Percentiles rank a stretch among this genome's conserved stretches.
Evolutionary conservation across 768 basidiomycete species (phyloP).

Genomic region (Kwoniella pini): DNA sequence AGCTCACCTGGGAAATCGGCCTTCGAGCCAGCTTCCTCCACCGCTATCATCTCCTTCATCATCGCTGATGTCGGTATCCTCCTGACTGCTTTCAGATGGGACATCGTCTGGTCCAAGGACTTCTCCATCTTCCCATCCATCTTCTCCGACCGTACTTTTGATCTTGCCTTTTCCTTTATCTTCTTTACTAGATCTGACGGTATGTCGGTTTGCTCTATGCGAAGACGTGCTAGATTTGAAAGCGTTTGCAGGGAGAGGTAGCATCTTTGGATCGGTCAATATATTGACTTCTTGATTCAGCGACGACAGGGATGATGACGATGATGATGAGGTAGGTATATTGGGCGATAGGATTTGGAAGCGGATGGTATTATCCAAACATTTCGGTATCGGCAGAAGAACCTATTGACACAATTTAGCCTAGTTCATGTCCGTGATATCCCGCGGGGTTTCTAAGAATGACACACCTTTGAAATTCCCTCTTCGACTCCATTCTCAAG

Average conservation of each 20-base stretch:
- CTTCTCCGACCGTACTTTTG: slow-evolving; percentile 17
- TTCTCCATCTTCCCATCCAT: slow-evolving; percentile 42
- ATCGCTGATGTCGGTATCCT: slow-evolving; percentile 19
- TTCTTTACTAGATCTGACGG: too few species aligned
- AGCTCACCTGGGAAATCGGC: slow-evolving; percentile 41
- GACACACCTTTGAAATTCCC: slow-evolving; percentile 26
- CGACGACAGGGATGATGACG: not conserved
- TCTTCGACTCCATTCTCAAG: slow-evolving; percentile 15
- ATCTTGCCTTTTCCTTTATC: slow-evolving; percentile 1
- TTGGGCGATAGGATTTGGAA: slow-evolving; percentile 31
- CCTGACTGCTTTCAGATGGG: slow-evolving; percentile 11
- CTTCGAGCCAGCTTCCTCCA: slow-evolving; percentile 37
- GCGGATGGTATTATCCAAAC: slow-evolving; percentile 39
- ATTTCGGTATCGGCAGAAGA: slow-evolving; percentile 33
- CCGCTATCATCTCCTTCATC: slow-evolving; percentile 17
- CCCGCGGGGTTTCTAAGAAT: not conserved
- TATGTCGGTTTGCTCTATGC: too few species aligned
- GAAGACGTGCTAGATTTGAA: slow-evolving; percentile 6
- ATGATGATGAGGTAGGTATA: slow-evolving; percentile 12
- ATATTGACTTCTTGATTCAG: slow-evolving; percentile 31
- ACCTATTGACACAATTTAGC: slow-evolving; percentile 28
- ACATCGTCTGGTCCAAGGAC: slow-evolving; percentile 28
- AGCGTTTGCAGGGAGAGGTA: slow-evolving; percentile 31
- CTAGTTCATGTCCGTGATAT: not conserved
- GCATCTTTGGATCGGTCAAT: slow-evolving; percentile 41